These are phyloP conservation scores for Colletotrichum scovillei DNA, from an alignment of 2,329 filamentous ascomycete species.

Conservation along the genomic window DNA sequence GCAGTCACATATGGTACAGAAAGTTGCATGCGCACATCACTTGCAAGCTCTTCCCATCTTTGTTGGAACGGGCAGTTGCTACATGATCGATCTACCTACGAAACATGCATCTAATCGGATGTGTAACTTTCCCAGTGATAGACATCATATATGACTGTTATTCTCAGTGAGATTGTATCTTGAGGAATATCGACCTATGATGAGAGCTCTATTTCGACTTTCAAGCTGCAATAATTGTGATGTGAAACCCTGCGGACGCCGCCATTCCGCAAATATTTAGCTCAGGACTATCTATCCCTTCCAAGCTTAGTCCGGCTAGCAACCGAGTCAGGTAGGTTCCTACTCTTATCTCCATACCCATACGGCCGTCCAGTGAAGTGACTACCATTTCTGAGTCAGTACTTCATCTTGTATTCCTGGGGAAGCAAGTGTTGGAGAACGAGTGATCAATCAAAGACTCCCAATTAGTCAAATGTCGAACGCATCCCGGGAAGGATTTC, in stretches of 20 bases:
- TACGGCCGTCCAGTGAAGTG: background rate
- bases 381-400: background rate
- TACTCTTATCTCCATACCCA: background rate
- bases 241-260: background rate
- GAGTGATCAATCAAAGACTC: background rate
- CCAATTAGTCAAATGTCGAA: background rate
- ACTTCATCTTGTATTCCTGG: background rate
- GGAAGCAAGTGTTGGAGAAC: background rate
- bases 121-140: too few relatives aligned
- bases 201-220: background rate
- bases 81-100: too few relatives aligned
- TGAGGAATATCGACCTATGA: too few relatives aligned
- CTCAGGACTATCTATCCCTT: background rate
- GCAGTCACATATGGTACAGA: too few relatives aligned
- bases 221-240: background rate
- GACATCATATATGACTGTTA: too few relatives aligned
- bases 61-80: too few relatives aligned
- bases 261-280: background rate
- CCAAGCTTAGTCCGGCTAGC: background rate
- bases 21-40: too few relatives aligned
- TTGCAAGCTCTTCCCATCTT: too few relatives aligned
- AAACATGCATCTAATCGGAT: too few relatives aligned
- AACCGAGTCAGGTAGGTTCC: background rate
- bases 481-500: background rate
- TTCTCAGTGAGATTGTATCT: too few relatives aligned